Evolutionary conservation across 345 rosid genomes (phyloP), one percentile per base, ranked within the genome.

Genomic region (Acer yangbiense): DNA sequence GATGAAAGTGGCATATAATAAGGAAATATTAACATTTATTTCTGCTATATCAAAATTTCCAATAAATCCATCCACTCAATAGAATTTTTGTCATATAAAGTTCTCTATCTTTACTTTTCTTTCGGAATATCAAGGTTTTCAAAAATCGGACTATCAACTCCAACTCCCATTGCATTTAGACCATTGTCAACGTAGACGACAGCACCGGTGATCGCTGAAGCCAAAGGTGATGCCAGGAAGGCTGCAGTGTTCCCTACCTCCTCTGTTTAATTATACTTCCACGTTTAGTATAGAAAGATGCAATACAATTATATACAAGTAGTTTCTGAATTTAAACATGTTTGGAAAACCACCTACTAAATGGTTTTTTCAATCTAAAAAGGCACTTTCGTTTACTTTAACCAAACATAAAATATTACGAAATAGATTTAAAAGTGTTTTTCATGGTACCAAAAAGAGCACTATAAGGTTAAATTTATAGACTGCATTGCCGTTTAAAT

Each of bases 211-310:
- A 95, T 90, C 6, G 98, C 99, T 17, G 98, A 93, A 61, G 98
- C 95, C 86, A 95, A 74, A 10, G 99, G 97, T 1, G 98, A 95
- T 8, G 83, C 97, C 77, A 95, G 85, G 90, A 95, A 95, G 35
- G 99, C 97, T 29, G 98, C 99, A 18, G 96, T 80, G 46, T 93
- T 95, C 46, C 97, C 99, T 72, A 95, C 94, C 85, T 95, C 99
- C 75, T 93, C 99, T 95, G 66, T 62, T 62, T 8, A 10, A 62
- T 62, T 62, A 25, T 20, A 62, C 14, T 23, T 21, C 16, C 16
- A 62, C 1, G 32, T 27, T 62, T 62, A 21, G 65, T 21, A 74
- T 25, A 23, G 3, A 25, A 62, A 62, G 12, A 10, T 46, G 12
- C 50, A 27, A 10, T 61, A 9, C 65, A 61, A 12, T 50, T 12